Conservation (phyloP, 768 basidiomycete genomes). For the Suillus bovinus region DNA sequence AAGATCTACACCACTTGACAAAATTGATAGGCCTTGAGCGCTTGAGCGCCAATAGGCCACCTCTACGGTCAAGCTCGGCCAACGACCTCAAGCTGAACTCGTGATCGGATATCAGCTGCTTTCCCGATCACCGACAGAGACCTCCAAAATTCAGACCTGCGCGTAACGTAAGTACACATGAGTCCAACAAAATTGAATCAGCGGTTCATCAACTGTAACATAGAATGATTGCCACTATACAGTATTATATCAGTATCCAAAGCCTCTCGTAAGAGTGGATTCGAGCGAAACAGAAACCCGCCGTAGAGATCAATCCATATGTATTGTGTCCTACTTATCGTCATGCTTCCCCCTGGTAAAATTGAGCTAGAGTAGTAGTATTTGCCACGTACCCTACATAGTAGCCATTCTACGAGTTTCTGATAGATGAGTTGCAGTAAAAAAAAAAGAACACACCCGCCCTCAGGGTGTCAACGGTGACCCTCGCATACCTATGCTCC, state of each 20-base stretch:
- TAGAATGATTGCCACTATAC: neutral
- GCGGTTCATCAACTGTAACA: neutral
- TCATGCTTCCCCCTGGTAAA: no score
- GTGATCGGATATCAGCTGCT: no score
- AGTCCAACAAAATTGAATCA: neutral
- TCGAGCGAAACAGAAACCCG: neutral
- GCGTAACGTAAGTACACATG: neutral
- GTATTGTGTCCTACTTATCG: neutral
- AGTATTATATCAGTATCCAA: neutral
- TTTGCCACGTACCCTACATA: neutral
- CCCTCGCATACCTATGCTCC: neutral
- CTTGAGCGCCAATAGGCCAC: no score
- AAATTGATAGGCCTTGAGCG: no score
- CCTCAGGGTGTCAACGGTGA: neutral
- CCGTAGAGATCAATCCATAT: neutral
- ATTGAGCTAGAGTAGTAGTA: neutral
- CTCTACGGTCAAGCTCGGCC: no score
- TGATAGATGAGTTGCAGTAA: neutral
- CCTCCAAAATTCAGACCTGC: neutral
- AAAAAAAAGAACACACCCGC: neutral
- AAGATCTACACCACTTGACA: no score
- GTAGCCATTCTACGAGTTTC: neutral
- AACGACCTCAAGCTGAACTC: no score
- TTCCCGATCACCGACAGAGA: no score
- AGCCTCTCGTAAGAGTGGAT: neutral